Conservation (phyloP, 306 rosid species). For the Lathyrus tuberosus region DNA sequence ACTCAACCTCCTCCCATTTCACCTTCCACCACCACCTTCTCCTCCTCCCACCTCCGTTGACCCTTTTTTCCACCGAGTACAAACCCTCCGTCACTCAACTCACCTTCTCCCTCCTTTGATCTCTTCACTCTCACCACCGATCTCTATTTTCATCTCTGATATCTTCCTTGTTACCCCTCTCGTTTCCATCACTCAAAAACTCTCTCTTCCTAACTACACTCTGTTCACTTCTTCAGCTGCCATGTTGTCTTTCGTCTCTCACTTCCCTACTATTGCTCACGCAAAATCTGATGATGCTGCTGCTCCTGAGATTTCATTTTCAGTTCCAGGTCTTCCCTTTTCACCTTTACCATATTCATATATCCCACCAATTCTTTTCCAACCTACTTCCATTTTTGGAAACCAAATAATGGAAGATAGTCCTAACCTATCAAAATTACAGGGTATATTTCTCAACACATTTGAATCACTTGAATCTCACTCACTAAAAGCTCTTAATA, state of each 20-base stretch:
- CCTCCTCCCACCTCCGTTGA: background rate
- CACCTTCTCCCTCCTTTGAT: slow-evolving; percentile 55
- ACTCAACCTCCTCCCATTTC: slow-evolving; percentile 9
- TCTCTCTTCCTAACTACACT: slow-evolving; percentile 47
- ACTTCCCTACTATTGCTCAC: slow-evolving; percentile 30
- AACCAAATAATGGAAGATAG: slow-evolving; percentile 37
- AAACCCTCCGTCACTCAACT: background rate
- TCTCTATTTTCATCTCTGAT: slow-evolving; percentile 55
- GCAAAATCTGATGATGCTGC: background rate
- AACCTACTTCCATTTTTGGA: slow-evolving; percentile 13
- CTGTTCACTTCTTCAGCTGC: slow-evolving; percentile 52
- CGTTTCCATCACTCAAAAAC: slow-evolving; percentile 26
- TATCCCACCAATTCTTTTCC: slow-evolving; percentile 49
- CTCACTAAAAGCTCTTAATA: slow-evolving; percentile 37
- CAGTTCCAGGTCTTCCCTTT: slow-evolving; percentile 21
- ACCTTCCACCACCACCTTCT: background rate
- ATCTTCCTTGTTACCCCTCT: slow-evolving; percentile 46
- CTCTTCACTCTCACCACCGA: slow-evolving; percentile 50
- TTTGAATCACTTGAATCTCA: slow-evolving; percentile 49
- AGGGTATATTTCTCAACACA: slow-evolving; percentile 56
- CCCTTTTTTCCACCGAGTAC: background rate
- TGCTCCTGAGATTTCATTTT: slow-evolving; percentile 39
- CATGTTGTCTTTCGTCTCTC: slow-evolving; percentile 51
- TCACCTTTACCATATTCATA: slow-evolving; percentile 48
- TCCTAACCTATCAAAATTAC: slow-evolving; percentile 29